Base-by-base conservation (phyloP, 192 early-diverging fungal genomes). In the Podila minutissima region DNA sequence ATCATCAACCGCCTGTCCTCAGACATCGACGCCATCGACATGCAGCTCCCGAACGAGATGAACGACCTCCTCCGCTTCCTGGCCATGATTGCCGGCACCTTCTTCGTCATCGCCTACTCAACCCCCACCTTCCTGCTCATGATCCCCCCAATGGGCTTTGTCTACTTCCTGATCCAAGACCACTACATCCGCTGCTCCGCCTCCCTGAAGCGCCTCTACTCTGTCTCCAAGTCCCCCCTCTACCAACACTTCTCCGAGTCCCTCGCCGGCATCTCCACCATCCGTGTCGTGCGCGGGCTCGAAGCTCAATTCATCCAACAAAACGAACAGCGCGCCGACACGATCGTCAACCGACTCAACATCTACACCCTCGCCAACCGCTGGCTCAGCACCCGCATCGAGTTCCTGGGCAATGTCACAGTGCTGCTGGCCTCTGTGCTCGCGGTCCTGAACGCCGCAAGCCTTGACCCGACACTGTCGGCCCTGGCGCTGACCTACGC, bases 1-100 rank as follows among this genome's bases (percentile, higher is more conserved):
- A 90, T 97, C 77, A 69, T 96, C 41, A 95, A 97, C 65, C 91
- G 96, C 20, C 95, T 97, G 72, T 92, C 92, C 59, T 95, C 95
- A 67, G 96, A 97, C 73, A 88, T 92, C 62, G 87, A 91, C 67
- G 92, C 91, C 20, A 85, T 95, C 33, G 95, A 95, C 67, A 90
- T 92, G 67, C 58, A 82, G 13, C 68, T 93, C 8, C 89, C 91
- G 3, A 64, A 79, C 59, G 67, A 74, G 13, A 70, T 88, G 46
- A 71, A 72, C n/a, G 72, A 38, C 11, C 89, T 76, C 32, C 71
- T 87, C 62, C 74, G 77, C 2, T 72, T 62, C 35, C n/a, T 46
- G 10, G 37, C 38, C 12, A 61, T 55, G 29, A 74, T 87, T 3
- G 28, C 78, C 1, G 71, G 73, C 9, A 85, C 82, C 49, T 46